phyloP scores from a whole-genome alignment of 2,329 filamentous ascomycete genomes.

The Eurotiales sp. region DNA sequence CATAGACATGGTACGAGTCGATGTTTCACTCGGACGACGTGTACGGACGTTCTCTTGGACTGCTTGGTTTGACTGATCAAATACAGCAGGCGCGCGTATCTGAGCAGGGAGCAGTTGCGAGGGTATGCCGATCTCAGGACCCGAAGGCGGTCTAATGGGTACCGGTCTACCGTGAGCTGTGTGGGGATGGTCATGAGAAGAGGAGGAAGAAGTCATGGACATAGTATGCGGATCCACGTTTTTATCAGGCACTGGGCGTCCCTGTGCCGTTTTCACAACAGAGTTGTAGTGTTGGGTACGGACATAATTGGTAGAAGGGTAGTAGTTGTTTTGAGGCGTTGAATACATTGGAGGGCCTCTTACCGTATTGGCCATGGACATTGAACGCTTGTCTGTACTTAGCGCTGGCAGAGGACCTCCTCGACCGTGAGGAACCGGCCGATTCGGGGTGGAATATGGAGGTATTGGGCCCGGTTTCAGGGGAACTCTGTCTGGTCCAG shows the following conservation, averaged over 20 bases:
- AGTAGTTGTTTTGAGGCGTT: constrained; percentile 41
- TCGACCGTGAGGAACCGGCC: constrained; percentile 45
- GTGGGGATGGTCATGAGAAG: constrained; percentile 73
- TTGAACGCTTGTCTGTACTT: constrained; percentile 85
- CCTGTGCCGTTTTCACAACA: constrained; percentile 81
- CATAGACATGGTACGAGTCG: constrained; percentile 16
- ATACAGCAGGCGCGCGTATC: constrained; percentile 16
- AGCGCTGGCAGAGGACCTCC: constrained; percentile 65
- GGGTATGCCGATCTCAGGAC: constrained; percentile 26
- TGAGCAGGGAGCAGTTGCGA: constrained; percentile 20
- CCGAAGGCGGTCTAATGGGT: constrained; percentile 60
- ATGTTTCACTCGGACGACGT: constrained; percentile 43
- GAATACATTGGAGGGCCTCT: constrained; percentile 71
- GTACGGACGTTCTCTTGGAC: constrained; percentile 39
- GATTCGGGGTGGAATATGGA: constrained; percentile 57
- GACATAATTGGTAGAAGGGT: constrained; percentile 65
- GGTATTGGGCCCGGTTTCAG: constrained; percentile 51
- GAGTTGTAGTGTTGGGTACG: constrained; percentile 71
- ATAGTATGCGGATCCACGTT: constrained; percentile 92
- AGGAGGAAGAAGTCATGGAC: constrained; percentile 84
- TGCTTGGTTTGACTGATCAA: constrained; percentile 49
- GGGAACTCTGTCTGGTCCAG: constrained; percentile 68
- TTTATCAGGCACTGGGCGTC: constrained; percentile 83
- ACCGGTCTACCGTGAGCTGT: constrained; percentile 85
- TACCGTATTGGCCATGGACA: constrained; percentile 67